Evolutionary conservation across 2,329 filamentous ascomycete species (phyloP).

Genomic region (Myriosclerotinia curreyana): DNA sequence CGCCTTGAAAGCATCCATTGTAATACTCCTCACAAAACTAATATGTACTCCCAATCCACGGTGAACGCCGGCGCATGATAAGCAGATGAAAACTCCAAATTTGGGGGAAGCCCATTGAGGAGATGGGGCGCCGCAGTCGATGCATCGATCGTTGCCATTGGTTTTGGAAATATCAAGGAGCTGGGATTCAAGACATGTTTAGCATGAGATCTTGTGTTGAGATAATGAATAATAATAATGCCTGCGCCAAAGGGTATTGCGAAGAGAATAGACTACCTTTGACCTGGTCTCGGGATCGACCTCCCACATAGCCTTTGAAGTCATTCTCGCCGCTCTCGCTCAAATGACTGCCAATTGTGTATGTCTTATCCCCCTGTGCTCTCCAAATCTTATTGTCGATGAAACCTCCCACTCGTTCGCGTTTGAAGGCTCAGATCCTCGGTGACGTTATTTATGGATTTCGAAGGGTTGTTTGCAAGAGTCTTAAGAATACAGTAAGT

Average conservation of each 20-base stretch:
- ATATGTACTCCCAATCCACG: conserved; percentile 95
- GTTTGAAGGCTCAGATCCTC: not conserved
- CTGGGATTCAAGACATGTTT: conserved; percentile 46
- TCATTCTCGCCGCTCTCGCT: conserved; percentile 47
- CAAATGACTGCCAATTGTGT: no score
- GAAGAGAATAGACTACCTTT: conserved; percentile 60
- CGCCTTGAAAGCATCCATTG: conserved; percentile 97
- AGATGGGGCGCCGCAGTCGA: conserved; percentile 91
- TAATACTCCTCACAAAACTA: conserved; percentile 94
- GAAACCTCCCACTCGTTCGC: not conserved
- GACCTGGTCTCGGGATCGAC: conserved; percentile 95
- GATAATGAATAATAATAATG: not conserved
- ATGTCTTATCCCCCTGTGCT: not conserved
- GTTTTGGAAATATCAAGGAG: conserved; percentile 88
- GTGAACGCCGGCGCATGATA: conserved; percentile 92
- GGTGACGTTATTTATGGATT: not conserved
- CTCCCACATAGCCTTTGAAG: conserved; percentile 89
- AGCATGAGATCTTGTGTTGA: conserved; percentile 25
- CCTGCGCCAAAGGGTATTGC: not conserved
- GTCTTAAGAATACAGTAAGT: not conserved
- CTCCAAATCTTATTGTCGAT: not conserved
- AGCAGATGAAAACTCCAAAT: conserved; percentile 97
- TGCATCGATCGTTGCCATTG: conserved; percentile 84
- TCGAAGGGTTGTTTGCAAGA: not conserved
- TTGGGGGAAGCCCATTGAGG: conserved; percentile 98